These are phyloP conservation scores for Kodamaea hsintzibuensis DNA, from an alignment of 805 yeast genomes.

Conservation along the genomic window DNA sequence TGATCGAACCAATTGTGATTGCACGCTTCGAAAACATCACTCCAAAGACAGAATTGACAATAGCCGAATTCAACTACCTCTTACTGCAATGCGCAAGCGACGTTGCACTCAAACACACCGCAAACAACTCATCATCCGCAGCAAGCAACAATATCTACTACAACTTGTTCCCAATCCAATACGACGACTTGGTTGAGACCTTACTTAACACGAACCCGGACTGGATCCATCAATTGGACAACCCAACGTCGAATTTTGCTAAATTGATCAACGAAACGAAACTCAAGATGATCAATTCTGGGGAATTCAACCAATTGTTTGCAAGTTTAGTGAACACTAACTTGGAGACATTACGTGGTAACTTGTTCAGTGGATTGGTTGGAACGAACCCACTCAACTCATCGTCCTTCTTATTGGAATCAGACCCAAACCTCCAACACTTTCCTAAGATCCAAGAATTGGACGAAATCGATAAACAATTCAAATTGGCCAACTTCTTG, in stretches of 20 bases:
- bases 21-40: conserved; percentile 61
- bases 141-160: conserved; percentile 8
- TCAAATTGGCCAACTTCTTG: conserved; percentile 66
- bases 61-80: conserved; percentile 56
- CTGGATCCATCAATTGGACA: conserved; percentile 36
- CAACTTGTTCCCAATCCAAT: conserved; percentile 36
- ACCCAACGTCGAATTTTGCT: conserved; percentile 35
- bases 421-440: conserved; percentile 5
- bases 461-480: conserved; percentile 14
- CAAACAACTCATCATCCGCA: conserved; percentile 6
- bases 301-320: conserved; percentile 30
- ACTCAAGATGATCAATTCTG: conserved; percentile 33
- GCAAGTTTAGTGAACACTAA: conserved; percentile 33
- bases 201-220: conserved; percentile 50
- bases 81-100: conserved; percentile 20
- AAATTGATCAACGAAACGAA: conserved; percentile 49
- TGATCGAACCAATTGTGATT: conserved; percentile 57
- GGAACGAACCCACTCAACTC: conserved; percentile 11
- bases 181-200: conserved; percentile 44
- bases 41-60: conserved; percentile 70
- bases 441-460: conserved; percentile 19
- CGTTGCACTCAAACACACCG: conserved; percentile 8
- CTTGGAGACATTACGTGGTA: conserved; percentile 35
- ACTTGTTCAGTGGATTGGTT: conserved; percentile 28
- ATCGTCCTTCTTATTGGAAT: conserved; percentile 14